Evolutionary conservation across 2,329 filamentous ascomycete species (phyloP), one percentile per base, ranked within the genome.

Genomic region (Domatiomyces catenatus): DNA sequence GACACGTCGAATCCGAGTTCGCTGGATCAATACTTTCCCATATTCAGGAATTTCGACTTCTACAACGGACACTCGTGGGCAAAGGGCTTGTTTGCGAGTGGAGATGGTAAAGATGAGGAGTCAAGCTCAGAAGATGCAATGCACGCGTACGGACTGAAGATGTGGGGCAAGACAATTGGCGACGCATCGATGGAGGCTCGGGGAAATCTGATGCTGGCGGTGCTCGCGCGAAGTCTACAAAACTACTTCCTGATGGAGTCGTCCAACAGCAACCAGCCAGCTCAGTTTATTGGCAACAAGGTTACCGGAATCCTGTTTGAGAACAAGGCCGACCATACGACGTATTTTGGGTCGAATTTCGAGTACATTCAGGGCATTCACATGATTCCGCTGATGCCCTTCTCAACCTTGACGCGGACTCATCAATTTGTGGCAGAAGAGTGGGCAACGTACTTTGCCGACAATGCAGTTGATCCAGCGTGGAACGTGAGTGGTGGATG

Each of bases 31-130:
- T 79, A 79, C 59, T 96, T 93, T 66, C 89, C 90, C 0, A 81
- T 86, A 58, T 89, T 77, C 54, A 79, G 92, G 47, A 79, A 74
- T 51, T 96, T 95, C 62, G 92, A 96, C 67, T 95, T 87, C 86
- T 96, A 82, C 65, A 81, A 93, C 61, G 92, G 90, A 1, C 92
- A 96, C 72, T 88, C 83, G 52, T 95, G 90, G 87, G 90, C 90
- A 2, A 87, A 75, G 61, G 71, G 69, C 1, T 63, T 77, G 1
- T 74, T 71, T 54, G 70, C 71, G 44, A 75, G 73, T 17, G 71
- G 68, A 5, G 75, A 77, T 49, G 74, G 73, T 6, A 75, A 74
- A 52, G 73, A 75, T 42, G 67, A 74, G 68, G 92, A 96, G 65
- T 92, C 86, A 26, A 86, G 83, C 45, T 90, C 86, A 0, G 90